Base-by-base conservation (phyloP, 23 red algal genomes). In the Cyanidiococcus yangmingshanensis region DNA sequence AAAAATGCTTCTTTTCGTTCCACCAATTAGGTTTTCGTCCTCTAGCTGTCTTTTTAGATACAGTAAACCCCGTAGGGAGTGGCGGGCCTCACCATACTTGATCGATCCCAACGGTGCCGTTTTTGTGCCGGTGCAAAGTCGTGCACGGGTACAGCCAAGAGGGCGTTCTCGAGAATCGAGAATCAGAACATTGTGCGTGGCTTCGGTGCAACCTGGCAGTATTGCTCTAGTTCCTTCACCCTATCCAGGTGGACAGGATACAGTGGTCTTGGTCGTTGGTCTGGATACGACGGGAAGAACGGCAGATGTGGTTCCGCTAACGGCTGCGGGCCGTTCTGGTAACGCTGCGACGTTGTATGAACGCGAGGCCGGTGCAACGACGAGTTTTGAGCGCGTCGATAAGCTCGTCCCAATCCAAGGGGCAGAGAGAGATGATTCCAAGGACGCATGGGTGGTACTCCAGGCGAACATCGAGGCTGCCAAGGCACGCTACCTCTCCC, bases 371-470 rank as follows among this genome's bases (percentile, higher is more conserved):
- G 32, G n/a, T 12, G 63, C 63, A 7, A 29, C 21, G 27, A 25
- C n/a, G n/a, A 7, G n/a, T 7, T 71, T 71, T 29, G 63, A 71
- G 63, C 63, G 63, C 7, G 63, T 71, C n/a, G 63, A 71, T 71
- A 35, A 25, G 32, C 63, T 71, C 16, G 63, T 30, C 16, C 63
- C 63, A 2, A 17, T 71, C 3, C 7, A 25, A 29, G 3, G n/a
- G 3, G 63, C 27, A 3, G 16, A 71, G 63, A 12, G 63, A 7
- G 32, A 71, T 35, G 63, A 25, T 27, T 17, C 63, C 16, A 35
- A 71, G n/a, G 63, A 71, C 27, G 63, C 7, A 7, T 71, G 63
- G 63, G 27, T 17, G 63, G 63, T 71, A 7, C 7, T 12, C 32
- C 7, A 2, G 27, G 63, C 21, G 63, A 29, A 71, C 3, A 2